Evolutionary conservation across 2,329 filamentous ascomycete genomes (phyloP).

Genomic region (Leptographium galeiforme): DNA sequence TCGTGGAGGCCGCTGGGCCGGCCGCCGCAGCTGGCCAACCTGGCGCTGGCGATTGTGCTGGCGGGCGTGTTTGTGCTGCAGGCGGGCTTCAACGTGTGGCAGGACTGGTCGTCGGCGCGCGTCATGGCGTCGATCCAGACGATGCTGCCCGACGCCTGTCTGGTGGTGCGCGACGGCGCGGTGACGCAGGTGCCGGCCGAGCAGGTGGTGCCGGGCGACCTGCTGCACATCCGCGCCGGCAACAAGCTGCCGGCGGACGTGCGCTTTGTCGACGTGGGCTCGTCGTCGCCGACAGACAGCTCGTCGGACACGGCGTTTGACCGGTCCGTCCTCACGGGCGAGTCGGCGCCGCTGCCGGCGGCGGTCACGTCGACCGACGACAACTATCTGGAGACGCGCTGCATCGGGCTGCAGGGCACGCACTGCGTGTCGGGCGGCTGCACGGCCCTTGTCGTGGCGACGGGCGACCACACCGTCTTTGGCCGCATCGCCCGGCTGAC

Average conservation of each 20-base stretch:
- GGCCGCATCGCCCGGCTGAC: conserved; percentile 63
- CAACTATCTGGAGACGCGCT: conserved; percentile 65
- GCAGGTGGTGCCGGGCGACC: conserved; percentile 59
- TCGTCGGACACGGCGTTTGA: conserved; percentile 60
- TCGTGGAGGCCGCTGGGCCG: conserved; percentile 64
- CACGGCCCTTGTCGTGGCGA: conserved; percentile 55
- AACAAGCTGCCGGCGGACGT: conserved; percentile 65
- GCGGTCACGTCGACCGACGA: conserved; percentile 53
- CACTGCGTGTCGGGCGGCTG: conserved; percentile 60
- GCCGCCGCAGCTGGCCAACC: conserved; percentile 55
- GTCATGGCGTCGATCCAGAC: conserved; percentile 71
- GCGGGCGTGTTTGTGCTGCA: conserved; percentile 56
- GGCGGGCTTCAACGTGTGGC: conserved; percentile 56
- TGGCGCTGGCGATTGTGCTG: conserved; percentile 61
- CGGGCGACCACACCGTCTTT: conserved; percentile 61
- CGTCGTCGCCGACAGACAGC: too few relatives aligned
- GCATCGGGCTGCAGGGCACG: conserved; percentile 67
- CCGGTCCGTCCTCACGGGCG: conserved; percentile 58
- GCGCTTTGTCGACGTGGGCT: conserved; percentile 46
- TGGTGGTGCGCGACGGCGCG: conserved; percentile 47
- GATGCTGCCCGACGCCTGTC: conserved; percentile 64
- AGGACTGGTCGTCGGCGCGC: conserved; percentile 62
- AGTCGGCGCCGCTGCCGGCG: conserved; percentile 51
- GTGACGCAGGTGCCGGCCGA: conserved; percentile 24
- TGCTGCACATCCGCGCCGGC: conserved; percentile 54